Evolutionary conservation across 2,329 filamentous ascomycete species (phyloP).

Genomic region (Thielaviopsis musarum): DNA sequence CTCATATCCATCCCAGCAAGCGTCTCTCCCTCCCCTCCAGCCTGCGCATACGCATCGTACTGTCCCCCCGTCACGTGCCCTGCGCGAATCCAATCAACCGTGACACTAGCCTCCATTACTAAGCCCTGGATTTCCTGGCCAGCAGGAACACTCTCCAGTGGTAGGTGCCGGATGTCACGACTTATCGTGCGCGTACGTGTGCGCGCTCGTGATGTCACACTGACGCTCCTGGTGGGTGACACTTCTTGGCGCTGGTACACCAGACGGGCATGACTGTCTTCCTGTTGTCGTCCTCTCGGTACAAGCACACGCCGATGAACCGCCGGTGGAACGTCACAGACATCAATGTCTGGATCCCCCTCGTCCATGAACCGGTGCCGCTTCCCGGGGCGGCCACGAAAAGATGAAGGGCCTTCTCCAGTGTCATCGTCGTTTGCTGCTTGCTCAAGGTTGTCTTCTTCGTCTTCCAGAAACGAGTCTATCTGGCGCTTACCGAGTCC

Average conservation of each 20-base stretch:
- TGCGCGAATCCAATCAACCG: neutral
- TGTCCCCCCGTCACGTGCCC: neutral
- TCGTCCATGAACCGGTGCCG: neutral
- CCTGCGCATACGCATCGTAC: neutral
- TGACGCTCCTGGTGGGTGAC: neutral
- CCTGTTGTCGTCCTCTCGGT: neutral
- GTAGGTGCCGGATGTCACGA: conserved; percentile 10
- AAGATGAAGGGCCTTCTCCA: neutral
- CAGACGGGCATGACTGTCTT: neutral
- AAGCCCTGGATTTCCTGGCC: conserved; percentile 13
- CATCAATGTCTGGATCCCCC: neutral
- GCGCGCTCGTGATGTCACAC: neutral
- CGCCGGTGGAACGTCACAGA: neutral
- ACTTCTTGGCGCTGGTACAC: neutral
- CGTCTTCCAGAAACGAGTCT: neutral
- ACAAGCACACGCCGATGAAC: neutral
- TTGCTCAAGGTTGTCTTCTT: neutral
- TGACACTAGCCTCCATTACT: neutral
- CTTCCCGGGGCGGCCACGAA: neutral
- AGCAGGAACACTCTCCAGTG: conserved; percentile 16
- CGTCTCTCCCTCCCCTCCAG: neutral
- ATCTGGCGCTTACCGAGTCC: neutral
- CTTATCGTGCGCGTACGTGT: neutral
- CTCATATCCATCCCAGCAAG: neutral
- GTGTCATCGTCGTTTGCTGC: no score